Base-by-base conservation (phyloP, 306 rosid species). In the Amphicarpaea edgeworthii region DNA sequence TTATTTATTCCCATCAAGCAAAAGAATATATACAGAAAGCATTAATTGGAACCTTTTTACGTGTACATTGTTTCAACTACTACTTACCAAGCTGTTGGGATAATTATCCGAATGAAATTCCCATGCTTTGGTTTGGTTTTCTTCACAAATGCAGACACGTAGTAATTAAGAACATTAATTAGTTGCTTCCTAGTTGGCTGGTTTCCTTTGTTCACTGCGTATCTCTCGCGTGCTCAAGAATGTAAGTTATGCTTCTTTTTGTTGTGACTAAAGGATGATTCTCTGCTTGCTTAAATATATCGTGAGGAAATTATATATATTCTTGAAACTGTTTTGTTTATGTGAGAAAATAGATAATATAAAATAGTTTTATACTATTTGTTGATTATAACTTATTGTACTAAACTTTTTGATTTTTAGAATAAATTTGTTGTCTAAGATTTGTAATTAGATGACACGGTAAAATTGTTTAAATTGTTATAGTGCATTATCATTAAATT, bases 1-100 rank as follows among this genome's bases (percentile, higher is more conserved):
- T n/a, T n/a, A n/a, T n/a, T n/a, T n/a, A 75, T 75, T 75, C 79
- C 71, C 62, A 32, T 61, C 38, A 11, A 4, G 21, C 55, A 60
- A 14, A 72, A 54, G 19, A 47, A 38, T 40, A 72, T 53, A 58
- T 41, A 43, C 19, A 57, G 0, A 57, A 73, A 12, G 37, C 34
- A 40, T n/a, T n/a, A n/a, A n/a, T n/a, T 55, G 42, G 42, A 72
- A 57, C 55, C 60, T 43, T 30, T 73, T 60, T 59, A 6, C 17
- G 41, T 23, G 77, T 34, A 24, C 70, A 73, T 26, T 58, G 6
- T 43, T 73, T 26, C 69, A 73, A 28, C 69, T 46, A 28, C 69
- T 46, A 30, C 37, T 3, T 30, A 16, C 45, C 69, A 73, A 73
- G 34, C 59, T 58, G 55, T 73, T 58, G 55, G 68, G 59, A 57